Conservation (phyloP, 805 yeast genomes). For the Lipomyces spencermartinsiae region DNA sequence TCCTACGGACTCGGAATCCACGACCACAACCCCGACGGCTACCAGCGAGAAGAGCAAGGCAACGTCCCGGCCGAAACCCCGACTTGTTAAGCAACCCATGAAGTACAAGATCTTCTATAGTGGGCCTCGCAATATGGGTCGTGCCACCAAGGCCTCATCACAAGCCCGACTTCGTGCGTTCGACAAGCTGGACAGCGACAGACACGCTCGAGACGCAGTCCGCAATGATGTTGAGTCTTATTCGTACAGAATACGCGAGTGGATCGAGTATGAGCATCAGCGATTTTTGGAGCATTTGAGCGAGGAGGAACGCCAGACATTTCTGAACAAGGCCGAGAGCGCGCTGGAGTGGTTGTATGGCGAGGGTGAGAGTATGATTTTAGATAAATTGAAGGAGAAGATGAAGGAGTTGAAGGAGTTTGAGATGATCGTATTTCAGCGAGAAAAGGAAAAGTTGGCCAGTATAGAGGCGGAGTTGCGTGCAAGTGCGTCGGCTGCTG, state of each 20-base stretch:
- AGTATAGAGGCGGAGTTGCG: slow-evolving; percentile 3
- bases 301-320: slow-evolving; percentile 36
- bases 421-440: slow-evolving; percentile 29
- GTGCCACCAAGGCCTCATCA: slow-evolving; percentile 55
- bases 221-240: slow-evolving; percentile 74
- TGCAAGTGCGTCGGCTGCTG: slow-evolving; percentile 8
- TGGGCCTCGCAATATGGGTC: slow-evolving; percentile 46
- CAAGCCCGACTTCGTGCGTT: slow-evolving; percentile 57
- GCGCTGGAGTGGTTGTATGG: slow-evolving; percentile 82
- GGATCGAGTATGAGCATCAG: slow-evolving; percentile 58
- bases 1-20: slow-evolving; percentile 28
- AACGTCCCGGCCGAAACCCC: slow-evolving; percentile 28
- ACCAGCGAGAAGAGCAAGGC: slow-evolving; percentile 25
- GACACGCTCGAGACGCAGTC: slow-evolving; percentile 60
- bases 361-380: slow-evolving; percentile 61
- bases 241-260: slow-evolving; percentile 71
- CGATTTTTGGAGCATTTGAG: slow-evolving; percentile 43
- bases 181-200: slow-evolving; percentile 61
- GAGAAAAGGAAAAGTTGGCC: slow-evolving; percentile 24
- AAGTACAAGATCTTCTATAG: slow-evolving; percentile 41
- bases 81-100: slow-evolving; percentile 34
- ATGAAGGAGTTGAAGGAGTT: slow-evolving; percentile 33
- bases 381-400: slow-evolving; percentile 50
- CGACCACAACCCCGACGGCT: slow-evolving; percentile 39
- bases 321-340: slow-evolving; percentile 44